Conservation (phyloP, 495 filamentous ascomycete genomes). For the Pyrenopolyporus hunteri region DNA sequence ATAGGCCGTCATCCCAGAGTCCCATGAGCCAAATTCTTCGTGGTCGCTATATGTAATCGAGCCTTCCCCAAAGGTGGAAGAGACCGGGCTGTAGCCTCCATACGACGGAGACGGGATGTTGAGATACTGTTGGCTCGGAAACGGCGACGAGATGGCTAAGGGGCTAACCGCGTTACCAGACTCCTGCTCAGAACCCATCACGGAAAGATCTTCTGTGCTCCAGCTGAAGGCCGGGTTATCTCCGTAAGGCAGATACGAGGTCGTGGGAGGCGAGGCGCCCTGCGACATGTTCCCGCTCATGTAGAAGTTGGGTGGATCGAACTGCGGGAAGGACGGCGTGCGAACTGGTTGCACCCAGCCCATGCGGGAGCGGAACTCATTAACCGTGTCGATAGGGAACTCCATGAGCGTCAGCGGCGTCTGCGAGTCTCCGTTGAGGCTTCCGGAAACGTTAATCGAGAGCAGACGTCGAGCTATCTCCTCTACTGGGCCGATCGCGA, state of each 20-base stretch:
- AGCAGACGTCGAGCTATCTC: slow-evolving; percentile 72
- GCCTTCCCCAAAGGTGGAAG: slow-evolving; percentile 58
- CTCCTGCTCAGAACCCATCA: slow-evolving; percentile 47
- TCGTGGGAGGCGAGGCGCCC: slow-evolving; percentile 45
- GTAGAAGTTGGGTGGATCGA: slow-evolving; percentile 53
- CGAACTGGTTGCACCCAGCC: slow-evolving; percentile 62
- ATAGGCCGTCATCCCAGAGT: slow-evolving; percentile 46
- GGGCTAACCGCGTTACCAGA: slow-evolving; percentile 53
- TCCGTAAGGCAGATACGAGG: slow-evolving; percentile 52
- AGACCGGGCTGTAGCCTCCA: slow-evolving; percentile 60
- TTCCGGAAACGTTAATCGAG: slow-evolving; percentile 53
- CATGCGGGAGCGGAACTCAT: slow-evolving; percentile 66
- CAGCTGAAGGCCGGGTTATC: slow-evolving; percentile 61
- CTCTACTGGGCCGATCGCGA: slow-evolving; percentile 76
- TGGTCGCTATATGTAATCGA: slow-evolving; percentile 61
- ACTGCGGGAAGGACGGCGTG: slow-evolving; percentile 61
- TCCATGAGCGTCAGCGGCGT: slow-evolving; percentile 64
- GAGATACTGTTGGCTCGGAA: slow-evolving; percentile 57
- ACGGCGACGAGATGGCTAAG: slow-evolving; percentile 57
- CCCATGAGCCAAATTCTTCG: slow-evolving; percentile 54
- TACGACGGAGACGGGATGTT: slow-evolving; percentile 61
- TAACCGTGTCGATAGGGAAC: slow-evolving; percentile 66
- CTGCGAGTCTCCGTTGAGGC: slow-evolving; percentile 52
- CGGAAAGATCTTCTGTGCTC: slow-evolving; percentile 60
- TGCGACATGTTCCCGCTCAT: slow-evolving; percentile 47